These are phyloP conservation scores for Cryptococcus maquisensis DNA, from an alignment of 1,284 basidiomycete species.

Conservation along the genomic window DNA sequence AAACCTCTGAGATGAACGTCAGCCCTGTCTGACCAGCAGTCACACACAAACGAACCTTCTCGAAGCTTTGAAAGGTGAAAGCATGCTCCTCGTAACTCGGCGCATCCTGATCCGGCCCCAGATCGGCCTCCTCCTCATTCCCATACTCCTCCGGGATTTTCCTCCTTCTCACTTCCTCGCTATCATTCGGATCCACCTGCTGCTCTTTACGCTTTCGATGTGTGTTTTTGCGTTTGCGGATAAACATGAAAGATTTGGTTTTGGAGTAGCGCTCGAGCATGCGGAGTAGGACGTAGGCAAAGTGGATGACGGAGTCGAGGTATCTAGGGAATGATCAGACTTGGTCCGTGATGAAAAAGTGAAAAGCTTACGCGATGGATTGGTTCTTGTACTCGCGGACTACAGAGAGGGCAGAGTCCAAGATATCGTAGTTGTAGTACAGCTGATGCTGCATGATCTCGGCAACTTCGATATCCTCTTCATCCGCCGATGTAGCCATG, in stretches of 20 bases:
- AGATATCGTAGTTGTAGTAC: constrained; percentile 86
- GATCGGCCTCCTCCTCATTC: constrained; percentile 53
- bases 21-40: not conserved
- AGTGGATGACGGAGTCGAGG: constrained; percentile 74
- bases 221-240: constrained; percentile 63
- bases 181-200: constrained; percentile 19
- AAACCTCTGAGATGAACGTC: constrained; percentile 60
- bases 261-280: constrained; percentile 86
- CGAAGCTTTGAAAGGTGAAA: constrained; percentile 84
- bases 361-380: constrained; percentile 47
- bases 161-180: constrained; percentile 2
- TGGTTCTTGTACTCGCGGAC: constrained; percentile 67
- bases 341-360: not conserved
- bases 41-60: constrained; percentile 57
- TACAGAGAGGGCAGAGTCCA: constrained; percentile 76
- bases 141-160: constrained; percentile 40
- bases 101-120: constrained; percentile 57
- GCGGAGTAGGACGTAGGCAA: constrained; percentile 72
- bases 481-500: constrained; percentile 54
- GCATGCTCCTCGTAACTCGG: constrained; percentile 72
- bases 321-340: constrained; percentile 53
- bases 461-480: constrained; percentile 68
- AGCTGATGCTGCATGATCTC: constrained; percentile 77
- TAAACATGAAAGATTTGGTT: constrained; percentile 66
- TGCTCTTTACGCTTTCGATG: constrained; percentile 53